phyloP scores from a whole-genome alignment of 208 protist genomes.

The Acanthamoeba castellanii region DNA sequence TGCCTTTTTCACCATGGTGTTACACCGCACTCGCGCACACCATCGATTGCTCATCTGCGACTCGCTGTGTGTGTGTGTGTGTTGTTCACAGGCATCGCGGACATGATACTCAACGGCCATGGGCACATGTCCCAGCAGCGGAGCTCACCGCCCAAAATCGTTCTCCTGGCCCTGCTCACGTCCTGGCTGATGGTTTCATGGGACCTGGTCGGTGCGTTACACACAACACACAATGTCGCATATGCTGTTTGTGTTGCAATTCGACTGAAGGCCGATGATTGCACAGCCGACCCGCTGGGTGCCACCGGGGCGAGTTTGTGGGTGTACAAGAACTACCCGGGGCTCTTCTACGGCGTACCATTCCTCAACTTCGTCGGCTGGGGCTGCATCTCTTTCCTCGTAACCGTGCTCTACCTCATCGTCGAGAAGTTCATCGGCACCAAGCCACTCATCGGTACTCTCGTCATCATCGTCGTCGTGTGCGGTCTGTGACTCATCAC shows the following conservation, averaged over 20 bases:
- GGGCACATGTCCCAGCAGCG: slow-evolving; percentile 44
- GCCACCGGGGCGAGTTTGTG: slow-evolving; percentile 18
- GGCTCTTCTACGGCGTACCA: slow-evolving; percentile 50
- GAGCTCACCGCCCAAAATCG: not conserved
- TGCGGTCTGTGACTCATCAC: too few species aligned
- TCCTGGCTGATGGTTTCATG: slow-evolving; percentile 45
- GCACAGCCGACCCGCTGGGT: not conserved
- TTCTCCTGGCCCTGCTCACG: not conserved
- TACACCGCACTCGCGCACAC: not conserved
- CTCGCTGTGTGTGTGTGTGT: too few species aligned
- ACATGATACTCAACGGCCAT: slow-evolving; percentile 27
- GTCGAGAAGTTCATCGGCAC: slow-evolving; percentile 25
- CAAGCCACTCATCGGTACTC: not conserved
- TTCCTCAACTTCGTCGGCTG: slow-evolving; percentile 59
- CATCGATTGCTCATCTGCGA: too few species aligned
- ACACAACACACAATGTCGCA: not conserved
- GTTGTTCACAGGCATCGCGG: slow-evolving; percentile 2
- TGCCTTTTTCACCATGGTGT: too few species aligned
- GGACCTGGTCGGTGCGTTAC: not conserved
- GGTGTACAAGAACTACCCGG: slow-evolving; percentile 53
- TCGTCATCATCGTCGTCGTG: not conserved
- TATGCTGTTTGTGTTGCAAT: not conserved
- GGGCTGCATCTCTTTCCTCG: not conserved
- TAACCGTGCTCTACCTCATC: slow-evolving; percentile 31
- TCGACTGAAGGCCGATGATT: not conserved